Conservation (phyloP, 441 rosid genomes). For the Gossypium schwendimanii region DNA sequence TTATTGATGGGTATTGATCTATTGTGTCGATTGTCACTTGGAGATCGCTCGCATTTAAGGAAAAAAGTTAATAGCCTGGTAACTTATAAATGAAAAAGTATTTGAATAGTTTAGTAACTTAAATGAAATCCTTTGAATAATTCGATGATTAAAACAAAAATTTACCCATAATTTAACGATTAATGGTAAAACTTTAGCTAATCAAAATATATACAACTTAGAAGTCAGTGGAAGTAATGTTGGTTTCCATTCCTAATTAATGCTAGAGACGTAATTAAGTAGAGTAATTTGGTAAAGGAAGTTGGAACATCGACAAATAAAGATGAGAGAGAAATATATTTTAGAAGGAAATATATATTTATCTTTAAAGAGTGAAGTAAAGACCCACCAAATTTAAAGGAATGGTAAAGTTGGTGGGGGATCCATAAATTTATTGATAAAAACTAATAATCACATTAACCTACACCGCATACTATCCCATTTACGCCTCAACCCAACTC, state of each 20-base stretch:
- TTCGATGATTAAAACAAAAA: too few relatives aligned
- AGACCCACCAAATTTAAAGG: not conserved
- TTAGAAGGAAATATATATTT: too few relatives aligned
- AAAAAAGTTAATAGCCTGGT: too few relatives aligned
- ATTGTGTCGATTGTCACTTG: not conserved
- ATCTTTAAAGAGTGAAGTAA: not conserved
- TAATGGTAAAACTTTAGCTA: too few relatives aligned
- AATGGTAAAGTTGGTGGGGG: not conserved
- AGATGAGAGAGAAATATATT: too few relatives aligned
- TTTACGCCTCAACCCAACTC: not conserved
- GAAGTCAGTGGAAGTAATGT: not conserved
- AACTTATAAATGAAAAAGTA: not conserved
- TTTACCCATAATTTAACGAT: too few relatives aligned
- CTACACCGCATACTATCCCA: not conserved
- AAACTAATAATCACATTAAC: conserved; percentile 7
- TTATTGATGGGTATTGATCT: not conserved
- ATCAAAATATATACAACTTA: not conserved
- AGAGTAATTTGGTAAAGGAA: not conserved
- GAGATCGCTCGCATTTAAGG: not conserved
- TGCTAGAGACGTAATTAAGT: not conserved
- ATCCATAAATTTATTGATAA: not conserved
- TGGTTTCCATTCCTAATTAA: not conserved
- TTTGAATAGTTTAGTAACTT: too few relatives aligned
- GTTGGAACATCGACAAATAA: not conserved
- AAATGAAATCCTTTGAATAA: too few relatives aligned